A percentile compares a stretch with the other conserved stretches of the same genome.
Conservation (phyloP, 2,329 filamentous ascomycete genomes). For the Leptographium wingfieldii region DNA sequence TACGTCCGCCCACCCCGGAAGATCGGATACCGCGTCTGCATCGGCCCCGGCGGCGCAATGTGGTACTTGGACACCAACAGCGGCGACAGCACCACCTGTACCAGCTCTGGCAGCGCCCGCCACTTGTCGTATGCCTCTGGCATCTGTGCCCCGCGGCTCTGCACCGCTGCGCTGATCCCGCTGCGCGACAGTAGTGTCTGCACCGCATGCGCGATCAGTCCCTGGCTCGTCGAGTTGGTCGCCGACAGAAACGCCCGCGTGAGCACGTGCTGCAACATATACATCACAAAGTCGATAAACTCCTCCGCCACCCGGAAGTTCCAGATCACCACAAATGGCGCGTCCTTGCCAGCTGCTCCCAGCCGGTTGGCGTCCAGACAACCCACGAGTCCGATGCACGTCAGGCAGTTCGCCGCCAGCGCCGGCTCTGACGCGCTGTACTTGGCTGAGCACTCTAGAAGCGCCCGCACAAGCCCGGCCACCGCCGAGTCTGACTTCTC, state of each 20-base stretch:
- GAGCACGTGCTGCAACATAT: conserved; percentile 73
- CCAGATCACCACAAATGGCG: conserved; percentile 71
- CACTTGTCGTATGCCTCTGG: conserved; percentile 60
- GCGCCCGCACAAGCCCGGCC: conserved; percentile 55
- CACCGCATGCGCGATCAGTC: conserved; percentile 88
- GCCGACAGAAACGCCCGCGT: conserved; percentile 87
- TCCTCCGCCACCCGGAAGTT: conserved; percentile 75
- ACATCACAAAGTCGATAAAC: conserved; percentile 73
- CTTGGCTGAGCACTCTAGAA: conserved; percentile 76
- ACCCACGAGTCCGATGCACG: conserved; percentile 78
- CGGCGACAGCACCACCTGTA: conserved; percentile 72
- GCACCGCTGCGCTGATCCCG: conserved; percentile 50
- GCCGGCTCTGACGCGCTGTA: conserved; percentile 56
- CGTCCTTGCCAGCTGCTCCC: conserved; percentile 65
- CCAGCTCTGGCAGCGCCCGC: conserved; percentile 61
- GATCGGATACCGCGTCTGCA: conserved; percentile 59
- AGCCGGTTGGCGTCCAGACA: conserved; percentile 85
- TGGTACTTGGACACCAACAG: conserved; percentile 78
- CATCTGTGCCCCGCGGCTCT: conserved; percentile 24
- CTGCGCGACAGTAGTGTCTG: conserved; percentile 76
- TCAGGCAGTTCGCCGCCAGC: conserved; percentile 62
- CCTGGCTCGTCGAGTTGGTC: conserved; percentile 76
- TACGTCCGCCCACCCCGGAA: conserved; percentile 59
- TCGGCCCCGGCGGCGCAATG: conserved; percentile 48
- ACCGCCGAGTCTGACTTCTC: conserved; percentile 74